These are phyloP conservation scores for Claviceps africana DNA, from an alignment of 2,329 filamentous ascomycete species.

Conservation along the genomic window DNA sequence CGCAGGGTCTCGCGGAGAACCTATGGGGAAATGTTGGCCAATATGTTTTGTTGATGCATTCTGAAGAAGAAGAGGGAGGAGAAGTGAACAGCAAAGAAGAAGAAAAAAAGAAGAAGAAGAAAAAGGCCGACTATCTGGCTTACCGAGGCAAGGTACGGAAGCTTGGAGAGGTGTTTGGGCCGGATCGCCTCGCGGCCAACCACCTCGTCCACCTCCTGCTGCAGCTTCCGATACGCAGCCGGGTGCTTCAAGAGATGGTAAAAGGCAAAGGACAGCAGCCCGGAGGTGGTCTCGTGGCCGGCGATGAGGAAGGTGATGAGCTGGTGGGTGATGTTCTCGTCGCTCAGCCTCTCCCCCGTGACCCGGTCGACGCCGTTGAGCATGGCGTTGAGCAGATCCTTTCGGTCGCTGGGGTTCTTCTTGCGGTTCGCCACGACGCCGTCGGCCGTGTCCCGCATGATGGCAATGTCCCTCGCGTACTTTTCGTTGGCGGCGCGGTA, in stretches of 20 bases:
- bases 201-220: constrained; percentile 53
- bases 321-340: constrained; percentile 51
- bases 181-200: constrained; percentile 43
- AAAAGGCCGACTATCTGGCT: constrained; percentile 8
- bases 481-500: constrained; percentile 34
- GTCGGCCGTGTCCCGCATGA: constrained; percentile 39
- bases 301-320: constrained; percentile 61
- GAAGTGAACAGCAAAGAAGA: neutral
- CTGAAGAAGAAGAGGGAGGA: too few species aligned
- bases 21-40: too few species aligned
- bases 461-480: constrained; percentile 39
- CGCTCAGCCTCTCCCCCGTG: constrained; percentile 50
- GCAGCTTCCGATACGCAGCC: constrained; percentile 42
- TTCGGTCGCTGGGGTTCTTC: constrained; percentile 38
- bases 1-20: constrained; percentile 53
- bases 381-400: constrained; percentile 59
- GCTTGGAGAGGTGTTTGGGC: constrained; percentile 46
- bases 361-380: constrained; percentile 51
- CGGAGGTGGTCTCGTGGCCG: constrained; percentile 59
- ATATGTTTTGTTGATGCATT: too few species aligned
- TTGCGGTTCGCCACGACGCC: constrained; percentile 48
- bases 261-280: constrained; percentile 50
- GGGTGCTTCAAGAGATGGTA: constrained; percentile 53
- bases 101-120: too few species aligned
- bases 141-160: constrained; percentile 51